These are phyloP conservation scores for Choanephora cucurbitarum DNA, from an alignment of 371 early-diverging fungal species.

Conservation along the genomic window DNA sequence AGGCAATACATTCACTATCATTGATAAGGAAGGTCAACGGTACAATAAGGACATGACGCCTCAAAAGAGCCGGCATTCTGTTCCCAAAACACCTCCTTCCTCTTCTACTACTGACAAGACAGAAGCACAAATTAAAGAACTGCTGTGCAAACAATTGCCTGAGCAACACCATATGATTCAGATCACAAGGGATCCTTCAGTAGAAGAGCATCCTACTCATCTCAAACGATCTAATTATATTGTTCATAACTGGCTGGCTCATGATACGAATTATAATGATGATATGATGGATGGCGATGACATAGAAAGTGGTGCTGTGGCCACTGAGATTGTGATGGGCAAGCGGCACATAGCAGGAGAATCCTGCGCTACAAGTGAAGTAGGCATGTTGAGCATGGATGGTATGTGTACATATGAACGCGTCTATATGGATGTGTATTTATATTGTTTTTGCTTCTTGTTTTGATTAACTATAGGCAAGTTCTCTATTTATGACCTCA, in stretches of 20 bases:
- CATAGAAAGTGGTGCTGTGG: constrained; percentile 46
- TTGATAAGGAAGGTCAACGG: constrained; percentile 57
- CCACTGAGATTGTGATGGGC: constrained; percentile 62
- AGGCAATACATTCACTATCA: constrained; percentile 61
- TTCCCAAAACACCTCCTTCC: neutral
- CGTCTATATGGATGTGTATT: too few relatives aligned
- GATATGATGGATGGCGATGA: constrained; percentile 32
- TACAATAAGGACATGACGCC: constrained; percentile 53
- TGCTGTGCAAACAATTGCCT: neutral
- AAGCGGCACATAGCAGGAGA: constrained; percentile 35
- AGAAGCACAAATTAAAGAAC: neutral
- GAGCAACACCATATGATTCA: constrained; percentile 6
- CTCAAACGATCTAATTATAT: constrained; percentile 39
- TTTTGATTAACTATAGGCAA: constrained; percentile 36
- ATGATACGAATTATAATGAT: constrained; percentile 34
- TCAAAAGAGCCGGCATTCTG: constrained; percentile 21
- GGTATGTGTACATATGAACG: too few relatives aligned
- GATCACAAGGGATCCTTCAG: neutral
- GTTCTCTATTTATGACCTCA: constrained; percentile 56
- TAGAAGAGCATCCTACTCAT: constrained; percentile 5
- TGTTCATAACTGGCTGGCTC: constrained; percentile 42
- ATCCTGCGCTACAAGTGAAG: constrained; percentile 27
- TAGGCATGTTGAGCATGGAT: constrained; percentile 67
- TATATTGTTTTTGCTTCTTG: neutral
- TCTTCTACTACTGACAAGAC: neutral